These are phyloP conservation scores for Williopsis jadinii DNA, from an alignment of 1,139 yeast species.

Conservation along the genomic window DNA sequence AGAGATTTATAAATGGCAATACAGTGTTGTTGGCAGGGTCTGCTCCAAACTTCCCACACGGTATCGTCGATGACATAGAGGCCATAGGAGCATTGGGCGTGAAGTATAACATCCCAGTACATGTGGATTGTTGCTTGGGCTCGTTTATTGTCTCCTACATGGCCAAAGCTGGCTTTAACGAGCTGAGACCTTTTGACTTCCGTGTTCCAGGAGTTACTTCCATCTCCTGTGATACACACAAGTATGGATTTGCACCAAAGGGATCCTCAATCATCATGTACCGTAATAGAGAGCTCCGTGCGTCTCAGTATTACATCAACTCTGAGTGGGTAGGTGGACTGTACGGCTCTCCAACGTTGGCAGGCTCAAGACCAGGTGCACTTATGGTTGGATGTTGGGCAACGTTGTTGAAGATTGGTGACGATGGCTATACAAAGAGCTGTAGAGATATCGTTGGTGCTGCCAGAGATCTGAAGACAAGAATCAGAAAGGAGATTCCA, in stretches of 20 bases:
- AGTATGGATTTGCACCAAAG: constrained; percentile 97
- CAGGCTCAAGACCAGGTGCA: constrained; percentile 97
- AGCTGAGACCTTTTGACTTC: constrained; percentile 72
- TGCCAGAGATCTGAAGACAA: constrained; percentile 48
- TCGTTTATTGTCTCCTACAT: constrained; percentile 83
- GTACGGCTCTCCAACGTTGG: constrained; percentile 93
- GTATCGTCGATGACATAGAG: constrained; percentile 84
- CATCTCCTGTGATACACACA: constrained; percentile 95
- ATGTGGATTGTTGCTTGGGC: constrained; percentile 94
- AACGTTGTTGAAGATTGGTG: constrained; percentile 73
- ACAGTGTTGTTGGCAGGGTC: constrained; percentile 86
- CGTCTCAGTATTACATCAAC: constrained; percentile 76
- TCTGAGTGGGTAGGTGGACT: constrained; percentile 93
- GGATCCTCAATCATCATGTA: constrained; percentile 94
- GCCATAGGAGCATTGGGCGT: constrained; percentile 62
- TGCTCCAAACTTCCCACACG: constrained; percentile 97
- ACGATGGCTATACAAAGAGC: constrained; percentile 63
- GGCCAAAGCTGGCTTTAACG: constrained; percentile 50
- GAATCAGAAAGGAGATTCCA: constrained; percentile 40
- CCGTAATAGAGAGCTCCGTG: constrained; percentile 56
- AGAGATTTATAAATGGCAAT: constrained; percentile 60
- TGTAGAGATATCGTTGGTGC: constrained; percentile 64
- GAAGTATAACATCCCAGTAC: constrained; percentile 66
- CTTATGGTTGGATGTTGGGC: constrained; percentile 98
- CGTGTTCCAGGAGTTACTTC: constrained; percentile 93